phyloP scores from a whole-genome alignment of 2,329 filamentous ascomycete species.

The Diaporthe citrichinensis region DNA sequence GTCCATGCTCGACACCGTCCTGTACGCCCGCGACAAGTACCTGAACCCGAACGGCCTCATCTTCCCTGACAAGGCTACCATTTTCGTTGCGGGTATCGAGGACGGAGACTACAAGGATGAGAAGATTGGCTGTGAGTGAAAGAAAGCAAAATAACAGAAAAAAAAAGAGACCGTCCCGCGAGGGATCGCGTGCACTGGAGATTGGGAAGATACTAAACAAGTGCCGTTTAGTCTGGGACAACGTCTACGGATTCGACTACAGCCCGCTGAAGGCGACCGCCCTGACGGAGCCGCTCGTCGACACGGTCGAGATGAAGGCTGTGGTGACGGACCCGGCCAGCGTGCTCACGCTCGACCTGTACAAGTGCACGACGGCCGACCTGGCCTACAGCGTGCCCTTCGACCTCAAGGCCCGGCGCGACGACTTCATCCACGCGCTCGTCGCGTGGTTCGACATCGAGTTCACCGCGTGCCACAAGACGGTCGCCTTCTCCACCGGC shows the following conservation, averaged over 20 bases:
- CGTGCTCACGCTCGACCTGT: slow-evolving; percentile 91
- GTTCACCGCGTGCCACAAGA: slow-evolving; percentile 98
- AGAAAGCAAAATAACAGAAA: background rate
- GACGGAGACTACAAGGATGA: slow-evolving; percentile 99
- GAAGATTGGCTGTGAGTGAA: slow-evolving; percentile 94
- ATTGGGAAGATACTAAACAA: slow-evolving; percentile 32
- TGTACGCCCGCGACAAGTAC: slow-evolving; percentile 96
- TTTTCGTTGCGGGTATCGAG: slow-evolving; percentile 96
- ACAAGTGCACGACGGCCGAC: slow-evolving; percentile 87
- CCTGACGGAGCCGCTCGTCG: slow-evolving; percentile 94
- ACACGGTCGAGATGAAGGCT: slow-evolving; percentile 97
- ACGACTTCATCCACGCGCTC: slow-evolving; percentile 95
- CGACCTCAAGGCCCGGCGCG: slow-evolving; percentile 81
- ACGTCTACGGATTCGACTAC: slow-evolving; percentile 98
- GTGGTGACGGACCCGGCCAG: slow-evolving; percentile 92
- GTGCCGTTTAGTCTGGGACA: slow-evolving; percentile 87
- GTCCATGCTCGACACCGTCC: slow-evolving; percentile 98
- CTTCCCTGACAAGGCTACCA: slow-evolving; percentile 98
- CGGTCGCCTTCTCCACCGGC: slow-evolving; percentile 95
- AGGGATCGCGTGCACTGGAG: background rate
- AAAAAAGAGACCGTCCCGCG: background rate
- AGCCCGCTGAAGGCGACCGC: slow-evolving; percentile 93
- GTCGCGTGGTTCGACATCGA: slow-evolving; percentile 99
- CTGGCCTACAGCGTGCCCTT: slow-evolving; percentile 88
- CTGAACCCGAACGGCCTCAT: slow-evolving; percentile 89